phyloP scores from a whole-genome alignment of 805 yeast genomes.

The Wickerhamiella dianesei region DNA sequence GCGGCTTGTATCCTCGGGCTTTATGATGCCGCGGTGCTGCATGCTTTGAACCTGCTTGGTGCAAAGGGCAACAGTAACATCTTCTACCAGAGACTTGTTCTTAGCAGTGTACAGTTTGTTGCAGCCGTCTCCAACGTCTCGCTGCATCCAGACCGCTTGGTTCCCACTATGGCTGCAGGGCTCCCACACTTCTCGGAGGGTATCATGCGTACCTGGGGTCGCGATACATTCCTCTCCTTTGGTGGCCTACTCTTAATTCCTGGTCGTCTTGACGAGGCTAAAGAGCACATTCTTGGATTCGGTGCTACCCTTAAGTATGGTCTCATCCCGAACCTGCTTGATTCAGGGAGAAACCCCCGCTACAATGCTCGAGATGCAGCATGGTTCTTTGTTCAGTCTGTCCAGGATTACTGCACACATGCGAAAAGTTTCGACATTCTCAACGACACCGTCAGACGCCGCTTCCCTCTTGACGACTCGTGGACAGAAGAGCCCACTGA shows the following conservation, averaged over 20 bases:
- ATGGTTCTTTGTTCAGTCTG: constrained; percentile 84
- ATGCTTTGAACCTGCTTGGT: constrained; percentile 45
- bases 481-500: constrained; percentile 64
- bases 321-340: constrained; percentile 80
- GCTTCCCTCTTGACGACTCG: constrained; percentile 82
- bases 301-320: constrained; percentile 92
- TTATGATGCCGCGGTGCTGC: constrained; percentile 64
- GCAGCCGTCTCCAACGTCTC: constrained; percentile 65
- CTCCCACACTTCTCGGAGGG: constrained; percentile 84
- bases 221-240: constrained; percentile 82
- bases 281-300: constrained; percentile 66
- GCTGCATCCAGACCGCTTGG: constrained; percentile 42
- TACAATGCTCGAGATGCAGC: constrained; percentile 95
- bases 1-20: constrained; percentile 69
- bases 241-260: constrained; percentile 72
- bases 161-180: constrained; percentile 87
- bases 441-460: constrained; percentile 57
- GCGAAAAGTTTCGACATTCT: constrained; percentile 54
- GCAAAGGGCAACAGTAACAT: constrained; percentile 33
- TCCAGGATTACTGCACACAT: constrained; percentile 61
- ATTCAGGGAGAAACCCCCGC: constrained; percentile 86
- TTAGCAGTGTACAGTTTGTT: constrained; percentile 78
- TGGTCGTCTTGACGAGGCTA: constrained; percentile 68
- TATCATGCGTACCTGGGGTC: constrained; percentile 97
- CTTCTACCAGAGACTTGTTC: constrained; percentile 66